Percentiles rank a stretch among this genome's conserved stretches.
These are phyloP conservation scores for Parastagonospora nodorum DNA, from an alignment of 2,329 filamentous ascomycete genomes.

Conservation along the genomic window DNA sequence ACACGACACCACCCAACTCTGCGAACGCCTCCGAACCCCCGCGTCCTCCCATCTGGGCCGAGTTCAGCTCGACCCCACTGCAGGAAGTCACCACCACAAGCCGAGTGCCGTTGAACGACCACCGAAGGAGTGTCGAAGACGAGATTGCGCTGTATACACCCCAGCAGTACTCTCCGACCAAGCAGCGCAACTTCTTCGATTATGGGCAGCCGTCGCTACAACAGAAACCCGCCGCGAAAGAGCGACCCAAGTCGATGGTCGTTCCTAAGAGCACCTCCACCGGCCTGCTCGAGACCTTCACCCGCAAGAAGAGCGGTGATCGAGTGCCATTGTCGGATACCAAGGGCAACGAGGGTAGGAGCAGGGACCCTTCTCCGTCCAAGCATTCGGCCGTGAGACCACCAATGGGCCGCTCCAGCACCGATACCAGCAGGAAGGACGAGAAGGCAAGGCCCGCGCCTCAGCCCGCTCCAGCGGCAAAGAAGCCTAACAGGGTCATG, in stretches of 20 bases:
- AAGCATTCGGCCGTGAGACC: slow-evolving; percentile 25
- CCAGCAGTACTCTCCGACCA: slow-evolving; percentile 63
- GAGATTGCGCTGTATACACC: slow-evolving; percentile 66
- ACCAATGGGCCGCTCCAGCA: slow-evolving; percentile 32
- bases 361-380: slow-evolving; percentile 28
- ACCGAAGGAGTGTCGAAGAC: slow-evolving; percentile 54
- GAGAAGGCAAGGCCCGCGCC: slow-evolving; percentile 17
- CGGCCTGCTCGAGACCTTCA: slow-evolving; percentile 47
- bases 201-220: slow-evolving; percentile 53
- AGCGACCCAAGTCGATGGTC: slow-evolving; percentile 59
- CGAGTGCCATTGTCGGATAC: slow-evolving; percentile 39
- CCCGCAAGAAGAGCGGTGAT: slow-evolving; percentile 44
- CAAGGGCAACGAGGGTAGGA: slow-evolving; percentile 38
- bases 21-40: slow-evolving; percentile 47
- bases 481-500: slow-evolving; percentile 61
- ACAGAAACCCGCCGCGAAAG: slow-evolving; percentile 38
- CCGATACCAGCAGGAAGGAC: slow-evolving; percentile 31
- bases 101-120: slow-evolving; percentile 52
- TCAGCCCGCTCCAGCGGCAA: slow-evolving; percentile 23
- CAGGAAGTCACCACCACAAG: slow-evolving; percentile 43
- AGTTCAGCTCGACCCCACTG: slow-evolving; percentile 61
- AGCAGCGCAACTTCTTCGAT: slow-evolving; percentile 66
- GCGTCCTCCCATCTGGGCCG: slow-evolving; percentile 78
- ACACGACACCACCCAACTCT: slow-evolving; percentile 66
- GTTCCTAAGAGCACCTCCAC: slow-evolving; percentile 50